Percentiles rank a stretch among this genome's conserved stretches.
Conservation (phyloP, 2,329 filamentous ascomycete genomes). For the Fusarium anguioides region DNA sequence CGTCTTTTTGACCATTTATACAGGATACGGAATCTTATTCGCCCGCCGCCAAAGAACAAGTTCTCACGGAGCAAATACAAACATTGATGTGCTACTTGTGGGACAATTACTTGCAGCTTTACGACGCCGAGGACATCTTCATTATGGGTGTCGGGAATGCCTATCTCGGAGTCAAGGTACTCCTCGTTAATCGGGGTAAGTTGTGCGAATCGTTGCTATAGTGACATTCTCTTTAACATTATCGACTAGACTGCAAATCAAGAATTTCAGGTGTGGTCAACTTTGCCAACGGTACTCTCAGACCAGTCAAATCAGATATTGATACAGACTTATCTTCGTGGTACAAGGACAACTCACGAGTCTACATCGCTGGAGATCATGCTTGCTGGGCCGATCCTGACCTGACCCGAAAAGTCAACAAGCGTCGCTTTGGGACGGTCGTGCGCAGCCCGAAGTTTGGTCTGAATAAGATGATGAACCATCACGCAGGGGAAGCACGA, state of each 20-base stretch:
- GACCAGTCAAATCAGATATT: conserved; percentile 81
- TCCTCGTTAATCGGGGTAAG: conserved; percentile 80
- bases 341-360: conserved; percentile 84
- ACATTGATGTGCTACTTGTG: conserved; percentile 88
- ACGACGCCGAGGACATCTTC: conserved; percentile 78
- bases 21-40: conserved; percentile 62
- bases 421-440: conserved; percentile 70
- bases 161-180: conserved; percentile 82
- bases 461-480: conserved; percentile 67
- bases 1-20: conserved; percentile 25
- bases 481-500: conserved; percentile 63
- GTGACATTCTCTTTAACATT: conserved; percentile 23
- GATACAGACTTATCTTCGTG: conserved; percentile 79
- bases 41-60: conserved; percentile 57
- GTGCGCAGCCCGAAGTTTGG: conserved; percentile 61
- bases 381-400: conserved; percentile 77
- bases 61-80: conserved; percentile 69
- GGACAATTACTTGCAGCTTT: conserved; percentile 95
- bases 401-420: conserved; percentile 67
- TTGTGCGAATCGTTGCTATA: not conserved
- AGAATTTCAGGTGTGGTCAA: conserved; percentile 79
- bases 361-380: conserved; percentile 82
- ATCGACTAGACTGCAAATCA: conserved; percentile 70
- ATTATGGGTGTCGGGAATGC: conserved; percentile 91
- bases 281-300: conserved; percentile 82